Base-by-base conservation (phyloP, 2,329 filamentous ascomycete species). In the Teratosphaeria viscida region DNA sequence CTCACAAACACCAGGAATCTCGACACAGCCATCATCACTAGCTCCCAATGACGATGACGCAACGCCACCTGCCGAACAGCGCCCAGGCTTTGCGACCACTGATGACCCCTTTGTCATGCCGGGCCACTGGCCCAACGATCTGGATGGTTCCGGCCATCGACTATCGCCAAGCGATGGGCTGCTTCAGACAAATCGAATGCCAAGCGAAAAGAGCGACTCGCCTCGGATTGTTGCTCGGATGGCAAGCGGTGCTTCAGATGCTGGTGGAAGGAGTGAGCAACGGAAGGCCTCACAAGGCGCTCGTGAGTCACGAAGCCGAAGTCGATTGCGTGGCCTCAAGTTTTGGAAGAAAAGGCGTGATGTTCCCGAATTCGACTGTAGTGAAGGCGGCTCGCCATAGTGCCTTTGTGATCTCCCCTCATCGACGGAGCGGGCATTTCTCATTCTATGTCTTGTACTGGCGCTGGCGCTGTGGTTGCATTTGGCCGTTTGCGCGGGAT, bases 301-400 rank as follows among this genome's bases (percentile, higher is more conserved):
- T 26, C 63, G 70, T 43, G 68, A 70, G 54, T 71, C 69, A 54
- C 64, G 71, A 49, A 72, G 69, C 61, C 67, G 71, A 52, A 73
- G 71, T 62, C 67, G 70, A 27, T 61, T 74, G 57, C 65, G 71
- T 47, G 67, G 70, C 0, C 60, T 74, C 56, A 72, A 72, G 59
- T 74, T 74, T 57, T 74, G 72, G 72, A 70, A 69, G 63, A 71
- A 69, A 62, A 67, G 67, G 57, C 64, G 64, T 52, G 68, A 69
- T 55, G 59, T 57, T n/a, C 54, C 54, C 12, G 54, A 55, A 11
- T 19, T 55, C 27, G 60, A 60, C 32, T 19, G 32, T 27, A 49
- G 54, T 7, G 60, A 62, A 12, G 47, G 43, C 57, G 47, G 53
- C 23, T 61, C 60, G 35, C 59, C 57, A n/a, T 60, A 61, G 60